These are phyloP conservation scores for Paxillus ammoniavirescens DNA, from an alignment of 768 basidiomycete genomes.

Conservation along the genomic window DNA sequence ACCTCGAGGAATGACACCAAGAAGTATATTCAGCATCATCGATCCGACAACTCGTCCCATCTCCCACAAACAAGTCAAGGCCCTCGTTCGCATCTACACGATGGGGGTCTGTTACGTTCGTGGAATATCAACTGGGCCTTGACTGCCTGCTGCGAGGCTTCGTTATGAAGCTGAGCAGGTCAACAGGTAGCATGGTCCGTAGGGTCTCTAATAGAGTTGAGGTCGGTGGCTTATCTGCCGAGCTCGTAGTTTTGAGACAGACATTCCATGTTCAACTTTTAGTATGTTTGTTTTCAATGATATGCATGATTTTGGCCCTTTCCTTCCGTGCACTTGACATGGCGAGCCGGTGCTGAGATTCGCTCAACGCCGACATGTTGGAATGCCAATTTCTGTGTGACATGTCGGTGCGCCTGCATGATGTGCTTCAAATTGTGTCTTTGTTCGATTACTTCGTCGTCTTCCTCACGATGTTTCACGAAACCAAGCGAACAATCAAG, in stretches of 20 bases:
- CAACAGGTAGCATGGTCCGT: slow-evolving; percentile 40
- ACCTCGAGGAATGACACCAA: no score
- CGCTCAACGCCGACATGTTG: background rate
- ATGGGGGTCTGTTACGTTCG: slow-evolving; percentile 70
- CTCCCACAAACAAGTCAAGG: slow-evolving; percentile 62
- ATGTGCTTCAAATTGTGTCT: background rate
- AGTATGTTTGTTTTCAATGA: background rate
- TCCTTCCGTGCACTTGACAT: background rate
- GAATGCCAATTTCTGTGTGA: no score
- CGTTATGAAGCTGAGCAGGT: slow-evolving; percentile 57
- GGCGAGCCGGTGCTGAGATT: slow-evolving; percentile 5
- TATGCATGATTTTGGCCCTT: background rate
- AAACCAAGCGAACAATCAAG: slow-evolving; percentile 14
- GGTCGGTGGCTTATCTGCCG: slow-evolving; percentile 36
- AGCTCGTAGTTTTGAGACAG: slow-evolving; percentile 69
- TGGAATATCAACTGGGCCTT: slow-evolving; percentile 54
- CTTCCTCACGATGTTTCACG: slow-evolving; percentile 9
- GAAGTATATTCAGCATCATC: background rate
- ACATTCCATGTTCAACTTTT: slow-evolving; percentile 35
- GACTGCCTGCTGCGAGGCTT: slow-evolving; percentile 44
- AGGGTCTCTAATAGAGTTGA: slow-evolving; percentile 65
- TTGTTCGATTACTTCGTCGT: background rate
- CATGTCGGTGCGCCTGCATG: no score
- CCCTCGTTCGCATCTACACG: slow-evolving; percentile 41
- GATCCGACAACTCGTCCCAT: background rate